Percentiles rank a stretch among this genome's conserved stretches.
Conservation (phyloP, 2,329 filamentous ascomycete species). For the Penicillium sp. region DNA sequence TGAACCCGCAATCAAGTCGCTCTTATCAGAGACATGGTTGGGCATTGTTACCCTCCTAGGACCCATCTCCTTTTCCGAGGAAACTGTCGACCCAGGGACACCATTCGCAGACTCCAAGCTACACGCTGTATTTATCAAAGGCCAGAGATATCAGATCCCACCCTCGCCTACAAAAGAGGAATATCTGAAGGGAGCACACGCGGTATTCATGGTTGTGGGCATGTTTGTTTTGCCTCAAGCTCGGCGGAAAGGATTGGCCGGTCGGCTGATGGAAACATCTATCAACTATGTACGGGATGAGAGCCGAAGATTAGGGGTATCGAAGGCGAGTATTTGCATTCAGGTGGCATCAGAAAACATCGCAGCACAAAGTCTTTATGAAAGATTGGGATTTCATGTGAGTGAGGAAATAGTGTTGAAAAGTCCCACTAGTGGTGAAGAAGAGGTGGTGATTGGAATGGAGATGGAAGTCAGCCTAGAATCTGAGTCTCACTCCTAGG, state of each 20-base stretch:
- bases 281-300: slow-evolving; percentile 17
- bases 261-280: slow-evolving; percentile 22
- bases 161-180: neutral
- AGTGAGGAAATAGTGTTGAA: slow-evolving; percentile 10
- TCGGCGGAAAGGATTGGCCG: slow-evolving; percentile 25
- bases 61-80: slow-evolving; percentile 18
- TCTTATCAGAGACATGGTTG: slow-evolving; percentile 31
- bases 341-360: slow-evolving; percentile 20
- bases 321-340: slow-evolving; percentile 22
- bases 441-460: slow-evolving; percentile 3
- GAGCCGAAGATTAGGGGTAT: slow-evolving; percentile 2
- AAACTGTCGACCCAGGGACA: neutral
- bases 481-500: neutral
- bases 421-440: neutral
- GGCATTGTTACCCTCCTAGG: slow-evolving; percentile 35
- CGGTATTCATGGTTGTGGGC: slow-evolving; percentile 29
- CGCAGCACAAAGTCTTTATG: slow-evolving; percentile 9
- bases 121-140: slow-evolving; percentile 13
- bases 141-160: slow-evolving; percentile 9
- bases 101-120: neutral
- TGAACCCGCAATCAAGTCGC: slow-evolving; percentile 8
- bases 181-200: slow-evolving; percentile 14
- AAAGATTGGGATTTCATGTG: slow-evolving; percentile 23
- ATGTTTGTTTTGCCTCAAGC: slow-evolving; percentile 31
- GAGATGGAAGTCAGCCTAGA: slow-evolving; percentile 4